Percentiles rank a stretch among this genome's conserved stretches.
Conservation (phyloP, 257 asterid genomes). For the Solanum chilense region DNA sequence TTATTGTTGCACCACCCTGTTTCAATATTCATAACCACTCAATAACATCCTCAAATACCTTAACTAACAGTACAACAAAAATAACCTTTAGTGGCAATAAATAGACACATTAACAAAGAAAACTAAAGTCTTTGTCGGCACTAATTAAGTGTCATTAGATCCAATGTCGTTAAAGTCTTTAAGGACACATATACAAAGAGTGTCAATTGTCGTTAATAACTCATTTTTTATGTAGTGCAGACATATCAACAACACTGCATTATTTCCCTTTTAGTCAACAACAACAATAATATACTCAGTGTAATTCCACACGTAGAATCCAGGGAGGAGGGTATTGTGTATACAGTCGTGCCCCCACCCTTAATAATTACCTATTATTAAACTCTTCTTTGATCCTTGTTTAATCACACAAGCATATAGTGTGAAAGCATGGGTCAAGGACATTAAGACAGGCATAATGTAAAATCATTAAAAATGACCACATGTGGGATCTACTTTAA, state of each 20-base stretch:
- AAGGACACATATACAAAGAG: too few relatives aligned
- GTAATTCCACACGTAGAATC: too few relatives aligned
- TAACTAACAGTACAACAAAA: neutral
- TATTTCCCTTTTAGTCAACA: neutral
- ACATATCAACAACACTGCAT: neutral
- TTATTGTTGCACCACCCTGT: constrained; percentile 57
- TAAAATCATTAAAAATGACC: neutral
- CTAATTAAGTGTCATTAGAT: too few relatives aligned
- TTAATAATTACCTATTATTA: neutral
- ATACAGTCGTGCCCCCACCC: neutral
- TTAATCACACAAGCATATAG: neutral
- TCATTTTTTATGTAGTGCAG: neutral
- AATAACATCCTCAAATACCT: neutral
- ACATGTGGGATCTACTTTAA: neutral
- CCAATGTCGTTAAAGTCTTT: too few relatives aligned
- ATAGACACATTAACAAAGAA: too few relatives aligned
- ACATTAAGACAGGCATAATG: neutral
- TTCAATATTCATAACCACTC: neutral
- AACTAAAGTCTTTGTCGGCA: too few relatives aligned
- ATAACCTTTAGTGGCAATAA: too few relatives aligned
- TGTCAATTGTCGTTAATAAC: too few relatives aligned
- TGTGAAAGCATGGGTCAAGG: neutral
- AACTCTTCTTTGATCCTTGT: neutral
- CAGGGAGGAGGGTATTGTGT: neutral
- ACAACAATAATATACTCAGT: neutral